A percentile compares a stretch with the other conserved stretches of the same genome.
Evolutionary conservation across 495 filamentous ascomycete species (phyloP).

Genomic region (Aspergillus ellipticus): DNA sequence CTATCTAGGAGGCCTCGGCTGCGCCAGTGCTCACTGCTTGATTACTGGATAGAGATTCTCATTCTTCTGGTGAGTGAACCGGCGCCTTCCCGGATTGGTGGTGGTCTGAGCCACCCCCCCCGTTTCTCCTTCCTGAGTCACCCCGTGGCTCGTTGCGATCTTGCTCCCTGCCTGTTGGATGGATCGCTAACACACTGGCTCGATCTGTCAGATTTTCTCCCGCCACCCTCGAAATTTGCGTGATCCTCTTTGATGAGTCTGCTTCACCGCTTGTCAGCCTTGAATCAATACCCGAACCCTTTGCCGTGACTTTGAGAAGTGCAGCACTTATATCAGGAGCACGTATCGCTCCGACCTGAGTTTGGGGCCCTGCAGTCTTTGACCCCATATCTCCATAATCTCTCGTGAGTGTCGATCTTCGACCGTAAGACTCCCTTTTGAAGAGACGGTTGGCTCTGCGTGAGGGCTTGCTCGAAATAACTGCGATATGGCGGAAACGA

Average conservation of each 20-base stretch:
- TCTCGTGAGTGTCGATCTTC: conserved; percentile 4
- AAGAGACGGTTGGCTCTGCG: conserved; percentile 7
- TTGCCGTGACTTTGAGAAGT: neutral
- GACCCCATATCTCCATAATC: neutral
- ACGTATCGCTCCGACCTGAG: neutral
- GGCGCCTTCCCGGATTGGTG: neutral
- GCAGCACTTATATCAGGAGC: neutral
- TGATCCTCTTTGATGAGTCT: conserved; percentile 1
- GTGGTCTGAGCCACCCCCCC: conserved; percentile 6
- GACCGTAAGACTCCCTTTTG: conserved; percentile 23
- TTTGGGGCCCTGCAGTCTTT: neutral
- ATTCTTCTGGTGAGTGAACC: neutral
- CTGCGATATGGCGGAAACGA: conserved; percentile 38
- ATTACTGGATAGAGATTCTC: neutral
- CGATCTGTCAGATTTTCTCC: neutral
- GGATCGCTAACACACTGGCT: neutral
- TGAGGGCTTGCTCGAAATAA: conserved; percentile 13
- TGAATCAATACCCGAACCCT: neutral
- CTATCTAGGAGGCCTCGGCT: neutral
- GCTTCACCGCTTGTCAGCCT: neutral
- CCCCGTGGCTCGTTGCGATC: neutral
- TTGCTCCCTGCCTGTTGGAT: neutral
- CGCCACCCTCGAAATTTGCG: neutral
- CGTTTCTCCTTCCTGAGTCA: neutral
- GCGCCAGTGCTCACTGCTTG: neutral